A percentile compares a stretch with the other conserved stretches of the same genome.
Evolutionary conservation across 2,329 filamentous ascomycete genomes (phyloP).

Genomic region (Plenodomus lindquistii): DNA sequence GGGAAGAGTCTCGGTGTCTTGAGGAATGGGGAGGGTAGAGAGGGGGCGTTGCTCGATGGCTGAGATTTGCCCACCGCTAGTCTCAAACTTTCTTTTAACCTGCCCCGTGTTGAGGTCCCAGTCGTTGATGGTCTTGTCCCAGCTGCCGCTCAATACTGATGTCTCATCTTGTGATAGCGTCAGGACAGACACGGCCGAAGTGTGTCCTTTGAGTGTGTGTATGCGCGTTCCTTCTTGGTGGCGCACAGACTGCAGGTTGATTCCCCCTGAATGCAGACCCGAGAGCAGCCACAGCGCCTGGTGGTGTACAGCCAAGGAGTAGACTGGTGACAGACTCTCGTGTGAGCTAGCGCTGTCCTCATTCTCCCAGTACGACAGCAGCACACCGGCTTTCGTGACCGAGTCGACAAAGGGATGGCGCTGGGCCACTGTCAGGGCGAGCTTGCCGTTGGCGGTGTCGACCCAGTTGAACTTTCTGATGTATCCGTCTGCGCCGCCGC

Average conservation of each 20-base stretch:
- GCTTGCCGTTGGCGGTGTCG: constrained; percentile 92
- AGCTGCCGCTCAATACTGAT: constrained; percentile 87
- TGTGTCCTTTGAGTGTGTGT: constrained; percentile 77
- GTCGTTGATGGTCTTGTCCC: constrained; percentile 92
- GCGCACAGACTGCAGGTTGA: constrained; percentile 89
- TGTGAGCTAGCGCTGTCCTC: constrained; percentile 71
- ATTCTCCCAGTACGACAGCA: constrained; percentile 99
- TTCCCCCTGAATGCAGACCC: constrained; percentile 85
- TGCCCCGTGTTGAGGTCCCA: constrained; percentile 93
- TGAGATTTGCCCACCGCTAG: constrained; percentile 81
- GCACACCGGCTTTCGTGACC: constrained; percentile 89
- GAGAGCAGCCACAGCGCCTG: constrained; percentile 90
- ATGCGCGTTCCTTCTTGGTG: constrained; percentile 95
- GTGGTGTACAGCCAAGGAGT: constrained; percentile 88
- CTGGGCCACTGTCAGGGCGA: constrained; percentile 91
- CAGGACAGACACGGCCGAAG: constrained; percentile 87
- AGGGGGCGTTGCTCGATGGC: constrained; percentile 83
- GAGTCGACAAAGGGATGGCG: constrained; percentile 96
- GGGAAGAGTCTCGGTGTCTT: constrained; percentile 63
- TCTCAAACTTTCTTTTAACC: constrained; percentile 74
- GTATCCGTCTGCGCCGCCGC: constrained; percentile 90
- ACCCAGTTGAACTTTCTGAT: constrained; percentile 96
- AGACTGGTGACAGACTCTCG: constrained; percentile 77
- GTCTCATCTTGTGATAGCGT: constrained; percentile 81
- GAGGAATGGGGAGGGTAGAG: constrained; percentile 74